These are phyloP conservation scores for Elsinoe fawcettii DNA, from an alignment of 2,329 filamentous ascomycete genomes.

Conservation along the genomic window DNA sequence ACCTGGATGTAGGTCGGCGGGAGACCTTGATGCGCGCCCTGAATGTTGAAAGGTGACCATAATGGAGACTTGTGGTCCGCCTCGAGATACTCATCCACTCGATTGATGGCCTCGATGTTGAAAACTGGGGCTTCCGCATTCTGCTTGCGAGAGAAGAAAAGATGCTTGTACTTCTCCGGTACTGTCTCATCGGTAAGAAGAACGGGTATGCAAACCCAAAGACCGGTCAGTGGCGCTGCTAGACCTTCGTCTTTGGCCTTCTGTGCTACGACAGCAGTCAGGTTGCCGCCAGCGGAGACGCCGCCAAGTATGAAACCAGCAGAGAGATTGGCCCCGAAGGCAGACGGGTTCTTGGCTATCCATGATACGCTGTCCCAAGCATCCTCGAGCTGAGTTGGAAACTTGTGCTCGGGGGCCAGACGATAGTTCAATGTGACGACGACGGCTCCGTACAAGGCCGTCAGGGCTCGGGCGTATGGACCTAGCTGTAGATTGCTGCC, in stretches of 20 bases:
- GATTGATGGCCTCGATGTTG: slow-evolving; percentile 22
- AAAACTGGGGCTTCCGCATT: slow-evolving; percentile 35
- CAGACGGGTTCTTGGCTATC: slow-evolving; percentile 35
- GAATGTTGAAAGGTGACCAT: slow-evolving; percentile 30
- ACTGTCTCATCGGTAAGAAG: slow-evolving; percentile 29
- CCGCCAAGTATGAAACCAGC: slow-evolving; percentile 45
- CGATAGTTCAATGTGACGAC: slow-evolving; percentile 39
- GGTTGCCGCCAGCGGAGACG: slow-evolving; percentile 40
- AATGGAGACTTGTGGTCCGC: slow-evolving; percentile 19
- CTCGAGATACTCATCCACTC: slow-evolving; percentile 20
- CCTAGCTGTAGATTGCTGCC: slow-evolving; percentile 24
- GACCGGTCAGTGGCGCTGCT: slow-evolving; percentile 39
- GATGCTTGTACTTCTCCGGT: slow-evolving; percentile 34
- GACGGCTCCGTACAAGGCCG: slow-evolving; percentile 31
- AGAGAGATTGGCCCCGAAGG: slow-evolving; percentile 35
- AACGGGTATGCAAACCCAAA: slow-evolving; percentile 39
- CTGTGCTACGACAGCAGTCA: slow-evolving; percentile 34
- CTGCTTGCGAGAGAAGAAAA: slow-evolving; percentile 37
- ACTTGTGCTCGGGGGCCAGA: slow-evolving; percentile 41
- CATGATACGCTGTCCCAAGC: slow-evolving; percentile 41
- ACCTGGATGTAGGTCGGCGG: slow-evolving; percentile 46
- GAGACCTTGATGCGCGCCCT: slow-evolving; percentile 29
- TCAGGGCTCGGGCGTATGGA: slow-evolving; percentile 20
- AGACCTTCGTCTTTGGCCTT: slow-evolving; percentile 36
- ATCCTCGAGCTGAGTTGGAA: slow-evolving; percentile 39